Base-by-base conservation (phyloP, 225 moss, liverwort and hornwort genomes). In the Ulota crispa region DNA sequence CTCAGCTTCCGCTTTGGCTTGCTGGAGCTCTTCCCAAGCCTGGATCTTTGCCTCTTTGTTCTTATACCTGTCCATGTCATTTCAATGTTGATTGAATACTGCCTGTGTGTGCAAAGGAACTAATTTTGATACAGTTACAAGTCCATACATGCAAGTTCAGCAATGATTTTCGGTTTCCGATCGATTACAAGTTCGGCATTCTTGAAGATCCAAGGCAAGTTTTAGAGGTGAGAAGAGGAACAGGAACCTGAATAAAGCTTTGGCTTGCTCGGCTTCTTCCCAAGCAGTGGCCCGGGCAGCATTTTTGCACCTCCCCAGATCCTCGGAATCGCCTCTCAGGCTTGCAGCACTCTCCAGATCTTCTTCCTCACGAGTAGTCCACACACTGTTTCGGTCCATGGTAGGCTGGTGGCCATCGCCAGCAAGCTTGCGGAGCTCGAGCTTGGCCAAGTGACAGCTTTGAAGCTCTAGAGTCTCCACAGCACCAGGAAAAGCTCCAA, bases 391-490 rank as follows among this genome's bases (percentile, higher is more conserved):
- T 62, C 89, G 74, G 68, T 90, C 87, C 37, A 87, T 68, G 47
- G 79, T 73, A 27, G 86, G 75, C 27, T 53, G 72, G 16, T 53
- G 72, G 16, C 73, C 81, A 11, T 84, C 89, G 9, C 81, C 87
- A 43, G 83, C 85, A 26, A 90, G 83, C 78, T 85, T 87, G 16
- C 87, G 85, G 18, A 90, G 89, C 43, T 87, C 89, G 70, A 90
- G 68, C 71, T 90, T 90, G 13, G 87, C 89, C 78, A 90, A 68
- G 41, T 90, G 89, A 73, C 87, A 87, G 72, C 83, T 90, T 57
- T 87, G 85, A 27, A 90, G 83, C 81, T 90, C 85, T 79, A 90
- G 89, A 8, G 83, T 41, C 42, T 81, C 89, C 24, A 78, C 74
- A 1, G 60, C n/a, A 2, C 87, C 87, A 54, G 87, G 84, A 41